Conservation (phyloP, 2,329 filamentous ascomycete species). For the Dothideomycetes sp. region DNA sequence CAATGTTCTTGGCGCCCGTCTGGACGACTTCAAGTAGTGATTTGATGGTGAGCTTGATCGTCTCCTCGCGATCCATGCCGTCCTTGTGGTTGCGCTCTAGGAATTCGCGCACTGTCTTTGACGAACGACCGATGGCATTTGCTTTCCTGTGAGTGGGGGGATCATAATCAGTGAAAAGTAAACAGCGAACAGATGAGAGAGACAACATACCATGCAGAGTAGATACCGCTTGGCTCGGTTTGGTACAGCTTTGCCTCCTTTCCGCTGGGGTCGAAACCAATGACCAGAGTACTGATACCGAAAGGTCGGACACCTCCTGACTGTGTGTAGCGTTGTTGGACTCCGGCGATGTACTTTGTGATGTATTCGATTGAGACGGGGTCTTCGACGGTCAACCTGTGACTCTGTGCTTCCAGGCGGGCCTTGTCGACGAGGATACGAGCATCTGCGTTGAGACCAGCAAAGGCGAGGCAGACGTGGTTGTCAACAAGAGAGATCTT, state of each 20-base stretch:
- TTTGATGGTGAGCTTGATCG: conserved; percentile 95
- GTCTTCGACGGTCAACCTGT: conserved; percentile 93
- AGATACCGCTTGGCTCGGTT: conserved; percentile 98
- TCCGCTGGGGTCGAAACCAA: conserved; percentile 95
- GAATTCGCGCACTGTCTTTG: conserved; percentile 98
- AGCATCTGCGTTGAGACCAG: conserved; percentile 93
- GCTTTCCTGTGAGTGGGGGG: conserved; percentile 76
- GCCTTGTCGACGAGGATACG: conserved; percentile 98
- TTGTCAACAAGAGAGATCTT: conserved; percentile 96
- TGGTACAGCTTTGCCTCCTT: conserved; percentile 85
- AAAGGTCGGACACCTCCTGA: conserved; percentile 98
- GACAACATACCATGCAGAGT: conserved; percentile 78
- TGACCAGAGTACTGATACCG: conserved; percentile 93
- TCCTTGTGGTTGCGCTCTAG: conserved; percentile 98
- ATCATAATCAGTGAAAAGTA: background rate
- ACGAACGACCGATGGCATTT: conserved; percentile 94
- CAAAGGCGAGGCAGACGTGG: conserved; percentile 94
- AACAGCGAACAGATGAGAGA: too few relatives aligned
- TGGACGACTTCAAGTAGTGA: conserved; percentile 96
- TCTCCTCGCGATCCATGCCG: conserved; percentile 90
- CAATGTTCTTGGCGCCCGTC: conserved; percentile 98
- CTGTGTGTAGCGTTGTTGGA: conserved; percentile 98
- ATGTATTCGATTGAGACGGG: conserved; percentile 98
- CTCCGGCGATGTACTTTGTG: conserved; percentile 94
- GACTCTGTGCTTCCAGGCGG: conserved; percentile 90